phyloP scores from a whole-genome alignment of 345 rosid genomes.

The Chamaenerion angustifolium region DNA sequence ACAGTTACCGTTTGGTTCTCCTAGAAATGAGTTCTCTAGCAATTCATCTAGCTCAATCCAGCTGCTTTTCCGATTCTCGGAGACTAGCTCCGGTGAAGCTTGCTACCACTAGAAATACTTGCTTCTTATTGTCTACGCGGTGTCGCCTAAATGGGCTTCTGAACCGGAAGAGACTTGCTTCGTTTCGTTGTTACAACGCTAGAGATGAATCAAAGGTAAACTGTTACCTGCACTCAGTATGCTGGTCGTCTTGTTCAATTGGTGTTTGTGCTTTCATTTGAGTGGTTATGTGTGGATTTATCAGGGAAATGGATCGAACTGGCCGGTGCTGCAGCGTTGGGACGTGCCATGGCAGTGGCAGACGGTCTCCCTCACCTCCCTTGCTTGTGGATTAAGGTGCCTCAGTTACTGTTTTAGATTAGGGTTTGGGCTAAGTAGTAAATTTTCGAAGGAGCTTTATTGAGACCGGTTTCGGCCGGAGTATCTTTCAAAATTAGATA shows the following conservation, averaged over 20 bases:
- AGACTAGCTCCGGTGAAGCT: conserved; percentile 8
- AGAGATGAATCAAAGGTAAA: conserved; percentile 35
- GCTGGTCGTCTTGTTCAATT: background rate
- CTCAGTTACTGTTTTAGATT: background rate
- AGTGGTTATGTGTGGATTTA: background rate
- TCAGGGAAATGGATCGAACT: conserved; percentile 17
- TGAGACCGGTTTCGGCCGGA: too few relatives aligned
- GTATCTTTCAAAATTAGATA: background rate
- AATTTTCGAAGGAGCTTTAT: background rate
- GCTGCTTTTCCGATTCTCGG: conserved; percentile 10
- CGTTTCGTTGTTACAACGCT: conserved; percentile 30
- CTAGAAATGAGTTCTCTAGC: conserved; percentile 1
- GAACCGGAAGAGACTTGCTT: conserved; percentile 11
- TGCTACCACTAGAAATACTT: conserved; percentile 5
- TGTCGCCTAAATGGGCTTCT: conserved; percentile 14
- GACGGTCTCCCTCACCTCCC: conserved; percentile 65
- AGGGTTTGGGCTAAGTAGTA: background rate
- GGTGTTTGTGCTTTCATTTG: background rate
- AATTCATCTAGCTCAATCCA: too few relatives aligned
- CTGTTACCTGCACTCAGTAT: background rate
- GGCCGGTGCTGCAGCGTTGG: conserved; percentile 73
- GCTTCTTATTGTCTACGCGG: conserved; percentile 4
- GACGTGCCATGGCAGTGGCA: conserved; percentile 93
- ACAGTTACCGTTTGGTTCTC: too few relatives aligned
- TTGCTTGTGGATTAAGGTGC: conserved; percentile 88